phyloP scores from a whole-genome alignment of 2,329 filamentous ascomycete genomes.

The Colletotrichum echinochloae region DNA sequence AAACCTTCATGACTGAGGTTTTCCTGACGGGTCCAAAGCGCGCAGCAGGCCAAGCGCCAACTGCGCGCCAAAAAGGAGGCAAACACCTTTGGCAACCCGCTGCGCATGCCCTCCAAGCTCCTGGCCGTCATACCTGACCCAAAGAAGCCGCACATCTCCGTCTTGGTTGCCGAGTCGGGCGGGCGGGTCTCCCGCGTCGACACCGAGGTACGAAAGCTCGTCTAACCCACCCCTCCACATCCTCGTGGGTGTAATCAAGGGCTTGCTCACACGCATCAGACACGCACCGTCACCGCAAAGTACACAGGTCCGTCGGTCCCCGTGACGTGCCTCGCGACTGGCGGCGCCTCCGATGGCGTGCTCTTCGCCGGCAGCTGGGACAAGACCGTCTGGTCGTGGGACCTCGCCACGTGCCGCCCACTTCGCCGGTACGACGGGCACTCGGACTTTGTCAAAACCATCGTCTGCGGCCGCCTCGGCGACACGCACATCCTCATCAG shows the following conservation, averaged over 20 bases:
- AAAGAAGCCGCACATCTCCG: slow-evolving; percentile 62
- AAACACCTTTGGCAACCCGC: slow-evolving; percentile 86
- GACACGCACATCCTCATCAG: slow-evolving; percentile 76
- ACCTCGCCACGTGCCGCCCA: slow-evolving; percentile 66
- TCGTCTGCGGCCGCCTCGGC: slow-evolving; percentile 72
- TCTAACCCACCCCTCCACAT: not conserved
- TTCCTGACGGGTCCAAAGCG: slow-evolving; percentile 20
- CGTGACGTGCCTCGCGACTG: slow-evolving; percentile 80
- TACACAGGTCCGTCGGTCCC: slow-evolving; percentile 85
- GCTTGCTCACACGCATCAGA: slow-evolving; percentile 13
- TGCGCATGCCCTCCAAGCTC: slow-evolving; percentile 86
- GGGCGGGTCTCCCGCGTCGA: slow-evolving; percentile 80
- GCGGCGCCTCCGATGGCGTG: slow-evolving; percentile 64
- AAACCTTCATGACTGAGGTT: not conserved
- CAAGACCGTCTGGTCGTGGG: slow-evolving; percentile 90
- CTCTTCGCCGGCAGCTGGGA: slow-evolving; percentile 96
- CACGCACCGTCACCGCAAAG: slow-evolving; percentile 30
- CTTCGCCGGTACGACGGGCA: slow-evolving; percentile 79
- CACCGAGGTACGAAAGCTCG: slow-evolving; percentile 71
- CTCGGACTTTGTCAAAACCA: slow-evolving; percentile 89
- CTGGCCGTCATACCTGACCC: slow-evolving; percentile 80
- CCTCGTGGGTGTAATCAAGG: not conserved
- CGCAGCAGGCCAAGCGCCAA: slow-evolving; percentile 35
- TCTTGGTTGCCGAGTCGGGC: slow-evolving; percentile 90
- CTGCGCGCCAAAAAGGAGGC: slow-evolving; percentile 68